Evolutionary conservation across 2,329 filamentous ascomycete species (phyloP).

Genomic region (Ilyonectria destructans): DNA sequence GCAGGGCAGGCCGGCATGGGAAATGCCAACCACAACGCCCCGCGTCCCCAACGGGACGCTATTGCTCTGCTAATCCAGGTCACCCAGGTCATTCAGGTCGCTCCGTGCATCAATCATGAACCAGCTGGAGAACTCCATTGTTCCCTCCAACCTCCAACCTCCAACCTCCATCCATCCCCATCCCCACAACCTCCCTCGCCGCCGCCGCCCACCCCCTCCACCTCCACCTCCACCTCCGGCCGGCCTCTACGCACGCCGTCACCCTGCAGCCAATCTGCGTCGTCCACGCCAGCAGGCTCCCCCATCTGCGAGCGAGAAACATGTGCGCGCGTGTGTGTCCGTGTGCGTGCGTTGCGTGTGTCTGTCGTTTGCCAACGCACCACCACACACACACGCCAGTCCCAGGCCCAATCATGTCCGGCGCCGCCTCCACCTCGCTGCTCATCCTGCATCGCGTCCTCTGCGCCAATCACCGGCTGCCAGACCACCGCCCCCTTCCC

Average conservation of each 20-base stretch:
- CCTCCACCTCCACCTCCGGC: conserved; percentile 12
- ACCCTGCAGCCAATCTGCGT: conserved; percentile 44
- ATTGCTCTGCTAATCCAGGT: not conserved
- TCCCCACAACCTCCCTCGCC: not conserved
- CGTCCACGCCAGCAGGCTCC: conserved; percentile 48
- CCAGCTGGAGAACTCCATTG: not conserved
- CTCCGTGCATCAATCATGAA: too few species aligned
- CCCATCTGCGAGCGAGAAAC: conserved; percentile 33
- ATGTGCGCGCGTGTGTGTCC: conserved; percentile 44
- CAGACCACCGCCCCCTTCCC: conserved; percentile 33
- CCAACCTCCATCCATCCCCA: not conserved
- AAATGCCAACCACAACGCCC: conserved; percentile 16
- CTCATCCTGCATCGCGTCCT: conserved; percentile 31
- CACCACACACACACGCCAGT: conserved; percentile 36
- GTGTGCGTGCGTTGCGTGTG: conserved; percentile 19
- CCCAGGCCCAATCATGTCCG: conserved; percentile 51
- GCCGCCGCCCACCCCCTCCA: conserved; percentile 9
- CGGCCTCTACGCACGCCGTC: conserved; percentile 21
- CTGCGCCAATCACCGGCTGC: conserved; percentile 46
- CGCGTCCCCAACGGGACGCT: conserved; percentile 6
- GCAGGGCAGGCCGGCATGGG: conserved; percentile 9
- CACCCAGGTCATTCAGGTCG: not conserved
- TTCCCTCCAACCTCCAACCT: not conserved
- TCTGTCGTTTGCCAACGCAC: conserved; percentile 46
- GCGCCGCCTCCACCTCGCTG: conserved; percentile 35